phyloP scores from a whole-genome alignment of 2,329 filamentous ascomycete genomes.

The Fusarium brevicatenulatum region DNA sequence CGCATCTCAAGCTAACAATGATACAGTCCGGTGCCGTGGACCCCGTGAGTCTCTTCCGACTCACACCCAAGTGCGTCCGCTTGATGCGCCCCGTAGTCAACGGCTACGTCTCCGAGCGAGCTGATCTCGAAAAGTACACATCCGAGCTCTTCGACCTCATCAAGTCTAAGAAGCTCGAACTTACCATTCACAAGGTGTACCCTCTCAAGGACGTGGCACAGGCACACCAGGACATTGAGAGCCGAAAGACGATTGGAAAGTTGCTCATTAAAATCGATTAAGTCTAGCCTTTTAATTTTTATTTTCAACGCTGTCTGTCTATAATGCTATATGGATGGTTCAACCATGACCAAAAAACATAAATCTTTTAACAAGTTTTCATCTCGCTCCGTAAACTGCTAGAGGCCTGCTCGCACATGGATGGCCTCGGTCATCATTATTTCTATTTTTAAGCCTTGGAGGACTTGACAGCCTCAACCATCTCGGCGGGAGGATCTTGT shows the following conservation, averaged over 20 bases:
- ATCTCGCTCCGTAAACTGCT: constrained; percentile 18
- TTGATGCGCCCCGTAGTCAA: constrained; percentile 79
- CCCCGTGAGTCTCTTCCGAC: constrained; percentile 66
- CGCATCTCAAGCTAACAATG: constrained; percentile 14
- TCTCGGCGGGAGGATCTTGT: constrained; percentile 85
- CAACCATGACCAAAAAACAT: constrained; percentile 36
- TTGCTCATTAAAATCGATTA: constrained; percentile 74
- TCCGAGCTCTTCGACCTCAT: constrained; percentile 80
- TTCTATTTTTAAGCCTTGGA: constrained; percentile 42
- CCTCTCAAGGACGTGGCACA: constrained; percentile 75
- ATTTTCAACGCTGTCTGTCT: constrained; percentile 35
- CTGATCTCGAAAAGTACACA: constrained; percentile 77
- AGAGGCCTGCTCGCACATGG: constrained; percentile 30
- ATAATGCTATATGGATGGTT: constrained; percentile 39
- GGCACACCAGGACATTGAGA: constrained; percentile 82
- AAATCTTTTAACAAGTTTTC: constrained; percentile 18
- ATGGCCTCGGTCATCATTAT: constrained; percentile 19
- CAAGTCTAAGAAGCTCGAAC: constrained; percentile 73
- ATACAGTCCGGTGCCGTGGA: constrained; percentile 73
- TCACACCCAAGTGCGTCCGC: constrained; percentile 80
- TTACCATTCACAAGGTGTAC: constrained; percentile 81
- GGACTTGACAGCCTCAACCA: constrained; percentile 72
- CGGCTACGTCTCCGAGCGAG: constrained; percentile 73
- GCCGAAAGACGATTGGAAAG: constrained; percentile 86
- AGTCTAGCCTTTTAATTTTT: constrained; percentile 26